Percentiles rank a stretch among this genome's conserved stretches.
Conservation (phyloP, 768 basidiomycete genomes). For the Russula vinacea region DNA sequence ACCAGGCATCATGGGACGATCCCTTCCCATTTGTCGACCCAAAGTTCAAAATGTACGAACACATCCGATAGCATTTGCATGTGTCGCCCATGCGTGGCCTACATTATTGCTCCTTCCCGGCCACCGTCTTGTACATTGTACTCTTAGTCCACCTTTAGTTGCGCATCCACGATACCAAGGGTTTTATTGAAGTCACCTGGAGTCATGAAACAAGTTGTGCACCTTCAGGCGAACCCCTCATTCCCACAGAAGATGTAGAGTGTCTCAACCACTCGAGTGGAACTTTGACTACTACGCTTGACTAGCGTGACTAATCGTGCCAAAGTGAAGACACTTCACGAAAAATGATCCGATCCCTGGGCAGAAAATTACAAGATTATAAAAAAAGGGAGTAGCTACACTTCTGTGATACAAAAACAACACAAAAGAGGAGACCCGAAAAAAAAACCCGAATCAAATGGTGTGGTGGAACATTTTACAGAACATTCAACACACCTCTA, state of each 20-base stretch:
- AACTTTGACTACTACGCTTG: too few relatives aligned
- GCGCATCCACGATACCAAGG: not conserved
- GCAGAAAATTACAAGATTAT: conserved; percentile 15
- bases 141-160: not conserved
- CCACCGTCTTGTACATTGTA: not conserved
- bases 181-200: not conserved
- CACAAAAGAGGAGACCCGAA: not conserved
- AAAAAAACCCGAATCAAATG: not conserved
- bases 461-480: not conserved
- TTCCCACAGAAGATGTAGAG: not conserved
- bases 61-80: conserved; percentile 22
- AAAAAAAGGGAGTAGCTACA: conserved; percentile 13
- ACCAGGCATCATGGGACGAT: conserved; percentile 30
- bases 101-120: not conserved
- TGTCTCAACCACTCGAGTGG: too few relatives aligned
- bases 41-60: conserved; percentile 31
- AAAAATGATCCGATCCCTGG: not conserved
- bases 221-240: not conserved
- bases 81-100: not conserved
- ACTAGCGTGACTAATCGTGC: too few relatives aligned
- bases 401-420: conserved; percentile 15
- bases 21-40: conserved; percentile 29
- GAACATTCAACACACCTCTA: not conserved
- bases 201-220: not conserved
- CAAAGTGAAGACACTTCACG: too few relatives aligned